These are phyloP conservation scores for Saccharomycopsis crataegensis DNA, from an alignment of 1,139 yeast species.

Conservation along the genomic window DNA sequence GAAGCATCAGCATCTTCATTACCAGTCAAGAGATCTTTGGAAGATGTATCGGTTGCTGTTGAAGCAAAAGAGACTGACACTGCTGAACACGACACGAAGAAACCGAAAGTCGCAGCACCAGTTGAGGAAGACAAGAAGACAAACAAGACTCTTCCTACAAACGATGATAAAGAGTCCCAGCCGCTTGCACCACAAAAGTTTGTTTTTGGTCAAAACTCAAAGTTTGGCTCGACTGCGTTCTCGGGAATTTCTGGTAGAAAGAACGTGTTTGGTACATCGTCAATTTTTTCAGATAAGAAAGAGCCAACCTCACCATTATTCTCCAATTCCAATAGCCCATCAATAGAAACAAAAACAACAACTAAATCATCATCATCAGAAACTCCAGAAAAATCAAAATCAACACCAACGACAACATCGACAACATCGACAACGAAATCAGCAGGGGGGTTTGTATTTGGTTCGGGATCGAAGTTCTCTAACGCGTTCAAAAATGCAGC, in stretches of 20 bases:
- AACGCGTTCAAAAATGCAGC: slow-evolving; percentile 39
- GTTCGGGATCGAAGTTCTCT: slow-evolving; percentile 37
- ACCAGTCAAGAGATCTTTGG: too few species aligned
- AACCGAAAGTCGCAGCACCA: slow-evolving; percentile 4
- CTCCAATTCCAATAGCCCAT: neutral
- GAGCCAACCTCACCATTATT: neutral
- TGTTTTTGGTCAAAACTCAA: slow-evolving; percentile 18
- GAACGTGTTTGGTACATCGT: slow-evolving; percentile 8
- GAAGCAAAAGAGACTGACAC: slow-evolving; percentile 4
- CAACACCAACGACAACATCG: neutral
- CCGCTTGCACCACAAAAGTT: slow-evolving; percentile 8
- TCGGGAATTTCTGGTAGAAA: slow-evolving; percentile 10
- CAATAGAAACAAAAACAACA: neutral
- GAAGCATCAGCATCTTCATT: slow-evolving; percentile 11
- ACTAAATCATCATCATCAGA: neutral
- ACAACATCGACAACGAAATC: slow-evolving; percentile 7
- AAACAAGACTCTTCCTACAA: slow-evolving; percentile 2
- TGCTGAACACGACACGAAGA: slow-evolving; percentile 4
- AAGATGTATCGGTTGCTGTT: slow-evolving; percentile 13
- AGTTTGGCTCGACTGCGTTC: slow-evolving; percentile 17
- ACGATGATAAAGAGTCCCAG: slow-evolving; percentile 1
- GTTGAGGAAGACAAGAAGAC: slow-evolving; percentile 19
- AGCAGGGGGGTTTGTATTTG: slow-evolving; percentile 28
- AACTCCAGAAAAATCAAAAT: too few species aligned
- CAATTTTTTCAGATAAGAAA: neutral